A percentile compares a stretch with the other conserved stretches of the same genome.
Conservation (phyloP, 1,284 basidiomycete genomes). For the Puccinia polysora region DNA sequence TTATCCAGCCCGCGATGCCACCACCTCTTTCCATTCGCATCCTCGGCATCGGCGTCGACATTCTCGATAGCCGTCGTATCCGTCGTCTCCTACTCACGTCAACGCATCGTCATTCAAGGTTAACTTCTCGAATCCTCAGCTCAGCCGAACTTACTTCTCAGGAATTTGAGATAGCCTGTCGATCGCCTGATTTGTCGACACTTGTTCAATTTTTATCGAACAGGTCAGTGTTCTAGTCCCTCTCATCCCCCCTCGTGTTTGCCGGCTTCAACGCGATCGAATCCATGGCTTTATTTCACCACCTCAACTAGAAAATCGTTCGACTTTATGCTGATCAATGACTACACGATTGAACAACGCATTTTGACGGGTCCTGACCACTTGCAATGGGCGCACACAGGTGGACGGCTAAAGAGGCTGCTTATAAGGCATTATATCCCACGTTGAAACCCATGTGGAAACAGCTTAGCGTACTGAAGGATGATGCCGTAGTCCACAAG, state of each 20-base stretch:
- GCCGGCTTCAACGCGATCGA: neutral
- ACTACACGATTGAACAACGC: no score
- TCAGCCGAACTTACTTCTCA: neutral
- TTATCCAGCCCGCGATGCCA: no score
- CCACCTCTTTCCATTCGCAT: neutral
- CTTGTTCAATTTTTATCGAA: neutral
- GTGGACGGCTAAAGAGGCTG: constrained; percentile 52
- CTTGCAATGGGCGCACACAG: no score
- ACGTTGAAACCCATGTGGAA: constrained; percentile 46
- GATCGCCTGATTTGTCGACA: neutral
- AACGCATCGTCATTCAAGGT: neutral
- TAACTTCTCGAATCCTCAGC: constrained; percentile 16
- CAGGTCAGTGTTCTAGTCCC: neutral
- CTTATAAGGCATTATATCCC: constrained; percentile 51
- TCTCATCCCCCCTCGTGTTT: neutral
- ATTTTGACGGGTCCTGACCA: neutral
- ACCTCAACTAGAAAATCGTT: neutral
- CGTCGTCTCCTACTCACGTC: neutral
- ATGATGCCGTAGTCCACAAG: neutral
- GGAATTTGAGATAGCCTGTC: neutral
- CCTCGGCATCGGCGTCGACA: constrained; percentile 20
- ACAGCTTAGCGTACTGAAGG: constrained; percentile 45
- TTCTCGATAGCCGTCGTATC: constrained; percentile 4
- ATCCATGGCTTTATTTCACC: neutral
- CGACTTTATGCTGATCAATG: neutral